Evolutionary conservation across 192 early-diverging fungal genomes (phyloP).

Genomic region (Backusella tarrabulga): DNA sequence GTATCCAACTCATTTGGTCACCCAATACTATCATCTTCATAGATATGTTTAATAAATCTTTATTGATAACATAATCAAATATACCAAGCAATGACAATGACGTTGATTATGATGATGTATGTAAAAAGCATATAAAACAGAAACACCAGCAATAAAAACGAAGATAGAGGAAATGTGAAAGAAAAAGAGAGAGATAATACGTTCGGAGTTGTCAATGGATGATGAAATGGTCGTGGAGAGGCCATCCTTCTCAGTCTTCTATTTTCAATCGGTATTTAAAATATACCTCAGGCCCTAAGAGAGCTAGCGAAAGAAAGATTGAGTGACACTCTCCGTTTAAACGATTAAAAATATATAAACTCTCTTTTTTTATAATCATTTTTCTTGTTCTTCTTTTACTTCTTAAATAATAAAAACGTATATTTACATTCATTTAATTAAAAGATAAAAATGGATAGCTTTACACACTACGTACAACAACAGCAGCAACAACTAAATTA

Average conservation of each 20-base stretch:
- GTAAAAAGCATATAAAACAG: neutral
- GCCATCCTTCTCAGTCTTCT: neutral
- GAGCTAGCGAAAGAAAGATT: neutral
- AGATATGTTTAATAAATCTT: neutral
- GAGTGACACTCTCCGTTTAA: constrained; percentile 1
- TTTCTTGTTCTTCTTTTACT: neutral
- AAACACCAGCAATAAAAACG: neutral
- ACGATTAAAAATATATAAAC: neutral
- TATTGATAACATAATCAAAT: neutral
- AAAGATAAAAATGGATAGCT: neutral
- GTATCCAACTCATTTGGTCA: neutral
- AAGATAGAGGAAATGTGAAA: neutral
- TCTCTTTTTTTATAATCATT: neutral
- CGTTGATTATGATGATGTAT: too few species aligned
- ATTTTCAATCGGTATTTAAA: neutral
- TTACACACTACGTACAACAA: neutral
- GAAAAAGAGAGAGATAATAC: neutral
- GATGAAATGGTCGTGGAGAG: neutral
- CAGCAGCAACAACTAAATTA: neutral
- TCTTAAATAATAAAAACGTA: neutral
- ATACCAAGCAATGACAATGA: neutral
- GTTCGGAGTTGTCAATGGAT: neutral
- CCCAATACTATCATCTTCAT: neutral
- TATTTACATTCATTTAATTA: neutral
- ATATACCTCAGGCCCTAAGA: neutral